Percentiles rank a stretch among this genome's conserved stretches.
These are phyloP conservation scores for Hyphopichia homilentoma DNA, from an alignment of 805 yeast species.

Conservation along the genomic window DNA sequence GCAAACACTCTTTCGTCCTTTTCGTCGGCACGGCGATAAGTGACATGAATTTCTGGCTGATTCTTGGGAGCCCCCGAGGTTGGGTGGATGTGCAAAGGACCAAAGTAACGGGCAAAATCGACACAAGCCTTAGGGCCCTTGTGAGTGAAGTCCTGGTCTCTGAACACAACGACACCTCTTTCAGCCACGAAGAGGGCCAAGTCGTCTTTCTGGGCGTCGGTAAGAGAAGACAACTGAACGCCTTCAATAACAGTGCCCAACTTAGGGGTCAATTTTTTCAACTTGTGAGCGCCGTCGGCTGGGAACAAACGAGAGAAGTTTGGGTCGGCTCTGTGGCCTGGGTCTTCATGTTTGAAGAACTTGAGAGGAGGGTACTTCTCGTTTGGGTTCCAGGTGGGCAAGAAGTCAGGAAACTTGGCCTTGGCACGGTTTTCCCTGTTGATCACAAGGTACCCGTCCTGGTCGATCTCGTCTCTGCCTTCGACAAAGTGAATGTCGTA, in stretches of 20 bases:
- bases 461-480: slow-evolving; percentile 46
- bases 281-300: slow-evolving; percentile 10
- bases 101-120: slow-evolving; percentile 61
- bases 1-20: slow-evolving; percentile 34
- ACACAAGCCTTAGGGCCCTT: slow-evolving; percentile 48
- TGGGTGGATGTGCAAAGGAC: slow-evolving; percentile 70
- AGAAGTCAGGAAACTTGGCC: slow-evolving; percentile 49
- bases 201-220: slow-evolving; percentile 58
- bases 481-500: slow-evolving; percentile 48
- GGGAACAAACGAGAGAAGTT: slow-evolving; percentile 49
- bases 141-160: slow-evolving; percentile 59
- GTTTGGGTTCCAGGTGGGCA: slow-evolving; percentile 67
- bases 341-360: slow-evolving; percentile 56
- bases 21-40: slow-evolving; percentile 47
- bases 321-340: slow-evolving; percentile 69
- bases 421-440: slow-evolving; percentile 33
- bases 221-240: slow-evolving; percentile 53
- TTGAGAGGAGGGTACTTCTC: slow-evolving; percentile 49
- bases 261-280: slow-evolving; percentile 57
- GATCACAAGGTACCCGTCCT: slow-evolving; percentile 47
- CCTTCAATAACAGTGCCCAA: slow-evolving; percentile 64
- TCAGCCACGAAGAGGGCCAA: slow-evolving; percentile 66
- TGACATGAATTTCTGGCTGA: slow-evolving; percentile 58
- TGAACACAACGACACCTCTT: slow-evolving; percentile 64
- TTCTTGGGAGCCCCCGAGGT: slow-evolving; percentile 70